phyloP scores from a whole-genome alignment of 176 grass and related monocot species.

The Miscanthus lutarioriparius region DNA sequence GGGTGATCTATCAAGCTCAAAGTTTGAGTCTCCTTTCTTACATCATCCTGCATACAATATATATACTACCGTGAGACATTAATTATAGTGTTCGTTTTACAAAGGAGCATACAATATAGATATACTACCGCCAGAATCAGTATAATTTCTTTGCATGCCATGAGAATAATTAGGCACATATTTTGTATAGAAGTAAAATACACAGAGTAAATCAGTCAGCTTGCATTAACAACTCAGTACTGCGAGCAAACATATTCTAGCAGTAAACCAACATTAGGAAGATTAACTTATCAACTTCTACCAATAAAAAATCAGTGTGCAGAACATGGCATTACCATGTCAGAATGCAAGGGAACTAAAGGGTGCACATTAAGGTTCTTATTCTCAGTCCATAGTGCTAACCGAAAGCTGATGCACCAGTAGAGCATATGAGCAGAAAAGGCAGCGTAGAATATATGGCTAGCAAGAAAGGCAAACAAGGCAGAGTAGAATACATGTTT shows the following conservation, averaged over 20 bases:
- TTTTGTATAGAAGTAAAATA: background rate
- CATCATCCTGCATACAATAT: conserved; percentile 62
- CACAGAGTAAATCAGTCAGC: background rate
- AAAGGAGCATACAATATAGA: background rate
- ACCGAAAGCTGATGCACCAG: background rate
- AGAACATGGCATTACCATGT: background rate
- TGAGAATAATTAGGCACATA: background rate
- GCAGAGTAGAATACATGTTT: background rate
- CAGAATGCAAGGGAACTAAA: background rate
- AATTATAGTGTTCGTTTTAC: background rate
- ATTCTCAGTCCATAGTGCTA: background rate
- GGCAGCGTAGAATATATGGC: background rate
- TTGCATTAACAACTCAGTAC: background rate
- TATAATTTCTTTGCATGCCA: background rate
- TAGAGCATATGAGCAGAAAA: background rate
- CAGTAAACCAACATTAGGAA: background rate
- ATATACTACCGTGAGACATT: conserved; percentile 9
- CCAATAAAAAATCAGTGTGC: background rate
- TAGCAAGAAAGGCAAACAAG: background rate
- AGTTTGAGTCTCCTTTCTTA: conserved; percentile 84
- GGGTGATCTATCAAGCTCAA: conserved; percentile 98
- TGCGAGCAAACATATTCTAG: background rate
- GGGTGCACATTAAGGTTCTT: background rate
- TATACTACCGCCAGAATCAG: background rate
- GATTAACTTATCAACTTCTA: background rate